phyloP scores from a whole-genome alignment of 148 eudicot genomes.

The Cornus suecica region DNA sequence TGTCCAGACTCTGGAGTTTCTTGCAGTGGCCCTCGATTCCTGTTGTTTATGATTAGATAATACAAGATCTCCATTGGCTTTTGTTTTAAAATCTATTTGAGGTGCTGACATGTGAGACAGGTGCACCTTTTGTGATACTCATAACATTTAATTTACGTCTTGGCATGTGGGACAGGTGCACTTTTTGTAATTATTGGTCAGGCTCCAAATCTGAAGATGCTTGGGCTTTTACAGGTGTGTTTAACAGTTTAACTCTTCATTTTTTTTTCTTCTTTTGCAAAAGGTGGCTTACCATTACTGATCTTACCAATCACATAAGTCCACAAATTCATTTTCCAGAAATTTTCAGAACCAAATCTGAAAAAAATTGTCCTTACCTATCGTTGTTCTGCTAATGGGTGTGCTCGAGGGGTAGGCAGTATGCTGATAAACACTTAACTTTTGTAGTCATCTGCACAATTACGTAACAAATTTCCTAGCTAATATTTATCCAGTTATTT shows the following conservation, averaged over 20 bases:
- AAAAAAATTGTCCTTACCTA: no score
- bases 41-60: not conserved
- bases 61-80: not conserved
- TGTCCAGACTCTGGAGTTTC: not conserved
- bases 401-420: no score
- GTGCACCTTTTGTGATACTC: not conserved
- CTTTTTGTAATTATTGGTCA: slow-evolving; percentile 74
- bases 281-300: not conserved
- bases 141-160: slow-evolving; percentile 11
- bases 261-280: not conserved
- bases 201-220: slow-evolving; percentile 93
- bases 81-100: slow-evolving; percentile 10
- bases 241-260: not conserved
- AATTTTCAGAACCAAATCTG: not conserved
- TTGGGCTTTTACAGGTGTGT: slow-evolving; percentile 84
- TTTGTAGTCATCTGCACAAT: no score
- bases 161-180: slow-evolving; percentile 65
- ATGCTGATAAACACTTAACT: no score
- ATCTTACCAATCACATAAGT: slow-evolving; percentile 1
- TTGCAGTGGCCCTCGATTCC: not conserved
- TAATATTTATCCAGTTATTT: slow-evolving; percentile 3
- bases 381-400: no score
- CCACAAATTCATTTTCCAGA: not conserved
- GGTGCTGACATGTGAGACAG: slow-evolving; percentile 13
- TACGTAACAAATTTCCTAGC: not conserved